Percentiles rank a stretch among this genome's conserved stretches.
Evolutionary conservation across 441 rosid genomes (phyloP).

Genomic region (Viola pubescens): DNA sequence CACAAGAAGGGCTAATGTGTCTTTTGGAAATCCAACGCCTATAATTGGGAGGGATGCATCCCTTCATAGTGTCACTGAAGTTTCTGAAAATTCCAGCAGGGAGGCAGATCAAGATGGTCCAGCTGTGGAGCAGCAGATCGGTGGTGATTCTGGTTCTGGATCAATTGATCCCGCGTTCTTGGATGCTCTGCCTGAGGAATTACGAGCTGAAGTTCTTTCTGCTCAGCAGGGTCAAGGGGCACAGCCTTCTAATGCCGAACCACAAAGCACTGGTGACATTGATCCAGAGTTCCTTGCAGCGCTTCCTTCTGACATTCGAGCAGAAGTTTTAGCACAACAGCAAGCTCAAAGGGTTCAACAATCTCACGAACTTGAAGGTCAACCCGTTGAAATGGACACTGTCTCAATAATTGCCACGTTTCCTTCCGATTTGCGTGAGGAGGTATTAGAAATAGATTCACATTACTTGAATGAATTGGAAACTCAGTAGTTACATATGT

Average conservation of each 20-base stretch:
- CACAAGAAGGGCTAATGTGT: conserved; percentile 56
- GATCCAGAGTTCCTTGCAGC: conserved; percentile 99
- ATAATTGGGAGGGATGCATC: conserved; percentile 69
- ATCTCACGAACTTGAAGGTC: conserved; percentile 98
- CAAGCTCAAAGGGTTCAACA: conserved; percentile 92
- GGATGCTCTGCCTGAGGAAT: conserved; percentile 97
- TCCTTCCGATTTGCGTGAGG: conserved; percentile 96
- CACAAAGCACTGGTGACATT: conserved; percentile 74
- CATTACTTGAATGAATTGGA: conserved; percentile 1
- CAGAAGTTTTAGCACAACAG: conserved; percentile 95
- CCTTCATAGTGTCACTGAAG: conserved; percentile 91
- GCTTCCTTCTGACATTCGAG: conserved; percentile 96
- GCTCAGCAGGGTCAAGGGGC: conserved; percentile 88
- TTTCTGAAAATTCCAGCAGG: conserved; percentile 80
- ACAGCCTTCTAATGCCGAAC: conserved; percentile 72
- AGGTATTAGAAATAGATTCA: conserved; percentile 36
- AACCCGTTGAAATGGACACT: conserved; percentile 99
- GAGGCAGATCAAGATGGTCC: conserved; percentile 85
- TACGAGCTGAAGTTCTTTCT: conserved; percentile 96
- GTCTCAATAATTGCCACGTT: conserved; percentile 97
- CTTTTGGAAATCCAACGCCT: conserved; percentile 51
- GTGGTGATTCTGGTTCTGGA: conserved; percentile 59
- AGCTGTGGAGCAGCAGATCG: conserved; percentile 57
- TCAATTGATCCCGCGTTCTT: conserved; percentile 96
- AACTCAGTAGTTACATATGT: conserved; percentile 1